Base-by-base conservation (phyloP, 805 yeast species). In the Kluyveromyces wickerhamii region DNA sequence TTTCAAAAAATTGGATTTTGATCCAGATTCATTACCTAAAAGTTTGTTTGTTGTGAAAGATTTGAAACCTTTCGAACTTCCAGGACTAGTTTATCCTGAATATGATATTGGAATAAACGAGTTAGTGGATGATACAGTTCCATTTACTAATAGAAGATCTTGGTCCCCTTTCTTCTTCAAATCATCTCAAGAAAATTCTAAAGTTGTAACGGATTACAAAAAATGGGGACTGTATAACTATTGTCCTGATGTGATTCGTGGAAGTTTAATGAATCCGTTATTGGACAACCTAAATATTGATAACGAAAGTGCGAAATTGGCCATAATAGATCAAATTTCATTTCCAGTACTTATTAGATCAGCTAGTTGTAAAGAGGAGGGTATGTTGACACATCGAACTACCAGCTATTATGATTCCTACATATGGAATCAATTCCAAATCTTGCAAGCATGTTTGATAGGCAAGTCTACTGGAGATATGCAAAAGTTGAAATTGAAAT, bases 351-450 rank as follows among this genome's bases (percentile, higher is more conserved):
- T n/a, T n/a, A n/a, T 22, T 11, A 22, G 12, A n/a, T 22, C 25
- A 22, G 25, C 25, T 22, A 5, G 25, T 12, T 22, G 25, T 12
- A 11, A 11, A 5, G 12, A 22, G 12, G n/a, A n/a, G n/a, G n/a
- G n/a, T n/a, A n/a, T n/a, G n/a, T n/a, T n/a, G n/a, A n/a, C n/a
- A n/a, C n/a, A n/a, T n/a, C n/a, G n/a, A n/a, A n/a, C 25, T n/a
- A 11, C 12, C 11, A 12, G 25, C 11, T 22, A 12, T 3, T 46
- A 49, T 46, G 55, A 51, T 31, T 21, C 18, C 8, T 44, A 29
- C 28, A 48, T 54, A n/a, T 43, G 51, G 44, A 21, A 41, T 4
- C 32, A 38, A 20, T 36, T 30, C 19, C 15, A 29, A 14, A 36
- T 39, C 9, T 5, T 50, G 11, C 38, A 45, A 17, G 21, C 30